These are phyloP conservation scores for Coniferiporia weirii DNA, from an alignment of 1,284 basidiomycete species.

Conservation along the genomic window DNA sequence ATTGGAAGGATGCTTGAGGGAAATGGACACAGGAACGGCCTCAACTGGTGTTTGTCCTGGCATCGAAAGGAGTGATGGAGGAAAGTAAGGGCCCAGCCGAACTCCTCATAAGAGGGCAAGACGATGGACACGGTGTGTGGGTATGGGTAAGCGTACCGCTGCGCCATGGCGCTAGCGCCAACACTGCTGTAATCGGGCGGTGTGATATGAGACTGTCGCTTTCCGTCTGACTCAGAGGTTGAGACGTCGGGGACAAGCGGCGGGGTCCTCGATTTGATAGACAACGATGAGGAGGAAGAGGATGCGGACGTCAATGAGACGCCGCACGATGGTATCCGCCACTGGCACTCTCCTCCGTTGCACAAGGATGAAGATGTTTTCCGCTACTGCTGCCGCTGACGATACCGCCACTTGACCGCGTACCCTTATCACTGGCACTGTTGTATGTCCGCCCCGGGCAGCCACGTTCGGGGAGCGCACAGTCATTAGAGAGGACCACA, in stretches of 20 bases:
- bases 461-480: slow-evolving; percentile 58
- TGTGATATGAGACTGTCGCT: slow-evolving; percentile 32
- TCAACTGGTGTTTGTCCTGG: too few relatives aligned
- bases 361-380: slow-evolving; percentile 51
- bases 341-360: slow-evolving; percentile 30
- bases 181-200: slow-evolving; percentile 19
- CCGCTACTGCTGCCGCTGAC: slow-evolving; percentile 29
- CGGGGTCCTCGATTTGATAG: slow-evolving; percentile 25
- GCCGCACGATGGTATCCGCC: slow-evolving; percentile 11
- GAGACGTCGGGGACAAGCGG: slow-evolving; percentile 38
- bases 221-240: slow-evolving; percentile 44
- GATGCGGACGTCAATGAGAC: not conserved
- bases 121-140: too few relatives aligned
- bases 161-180: not conserved
- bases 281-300: slow-evolving; percentile 16
- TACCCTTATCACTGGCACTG: slow-evolving; percentile 17
- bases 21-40: too few relatives aligned
- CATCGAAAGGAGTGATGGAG: too few relatives aligned
- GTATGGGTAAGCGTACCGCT: too few relatives aligned
- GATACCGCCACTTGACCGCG: not conserved
- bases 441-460: slow-evolving; percentile 22
- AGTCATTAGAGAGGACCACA: slow-evolving; percentile 53
- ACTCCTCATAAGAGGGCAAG: slow-evolving; percentile 24
- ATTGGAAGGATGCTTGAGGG: too few relatives aligned
- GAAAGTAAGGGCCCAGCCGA: not conserved